These are phyloP conservation scores for Trichoderma gracile DNA, from an alignment of 2,329 filamentous ascomycete species.

Conservation along the genomic window DNA sequence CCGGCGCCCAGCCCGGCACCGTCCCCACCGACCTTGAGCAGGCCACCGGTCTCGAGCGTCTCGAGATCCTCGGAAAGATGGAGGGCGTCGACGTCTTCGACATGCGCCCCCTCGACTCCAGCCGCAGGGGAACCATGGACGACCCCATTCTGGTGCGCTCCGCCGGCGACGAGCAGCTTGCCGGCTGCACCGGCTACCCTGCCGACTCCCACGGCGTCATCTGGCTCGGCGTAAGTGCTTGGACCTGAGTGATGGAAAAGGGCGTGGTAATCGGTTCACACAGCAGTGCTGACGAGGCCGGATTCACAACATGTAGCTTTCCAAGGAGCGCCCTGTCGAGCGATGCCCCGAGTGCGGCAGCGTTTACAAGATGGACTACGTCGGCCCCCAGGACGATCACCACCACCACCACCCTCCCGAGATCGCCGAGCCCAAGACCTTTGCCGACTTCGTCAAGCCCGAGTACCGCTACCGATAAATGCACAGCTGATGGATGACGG, in stretches of 20 bases:
- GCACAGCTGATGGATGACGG: slow-evolving; percentile 19
- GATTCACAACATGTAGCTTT: slow-evolving; percentile 56
- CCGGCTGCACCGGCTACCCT: slow-evolving; percentile 91
- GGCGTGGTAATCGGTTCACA: too few relatives aligned
- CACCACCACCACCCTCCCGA: slow-evolving; percentile 58
- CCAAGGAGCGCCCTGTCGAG: slow-evolving; percentile 85
- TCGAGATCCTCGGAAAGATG: slow-evolving; percentile 99
- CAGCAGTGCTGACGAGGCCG: slow-evolving; percentile 8
- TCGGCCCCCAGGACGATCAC: slow-evolving; percentile 74
- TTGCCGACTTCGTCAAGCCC: slow-evolving; percentile 93
- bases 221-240: slow-evolving; percentile 81
- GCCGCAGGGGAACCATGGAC: slow-evolving; percentile 85
- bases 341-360: slow-evolving; percentile 96
- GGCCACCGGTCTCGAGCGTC: slow-evolving; percentile 93
- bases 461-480: slow-evolving; percentile 76
- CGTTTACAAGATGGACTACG: slow-evolving; percentile 97
- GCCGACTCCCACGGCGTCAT: slow-evolving; percentile 87
- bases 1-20: slow-evolving; percentile 78
- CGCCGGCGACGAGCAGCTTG: slow-evolving; percentile 93
- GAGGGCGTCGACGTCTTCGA: slow-evolving; percentile 97
- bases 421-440: slow-evolving; percentile 87
- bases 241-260: not conserved
- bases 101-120: slow-evolving; percentile 93
- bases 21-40: slow-evolving; percentile 95
- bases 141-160: slow-evolving; percentile 90